phyloP scores from a whole-genome alignment of 305 asterid species.

The Euphrasia arctica region DNA sequence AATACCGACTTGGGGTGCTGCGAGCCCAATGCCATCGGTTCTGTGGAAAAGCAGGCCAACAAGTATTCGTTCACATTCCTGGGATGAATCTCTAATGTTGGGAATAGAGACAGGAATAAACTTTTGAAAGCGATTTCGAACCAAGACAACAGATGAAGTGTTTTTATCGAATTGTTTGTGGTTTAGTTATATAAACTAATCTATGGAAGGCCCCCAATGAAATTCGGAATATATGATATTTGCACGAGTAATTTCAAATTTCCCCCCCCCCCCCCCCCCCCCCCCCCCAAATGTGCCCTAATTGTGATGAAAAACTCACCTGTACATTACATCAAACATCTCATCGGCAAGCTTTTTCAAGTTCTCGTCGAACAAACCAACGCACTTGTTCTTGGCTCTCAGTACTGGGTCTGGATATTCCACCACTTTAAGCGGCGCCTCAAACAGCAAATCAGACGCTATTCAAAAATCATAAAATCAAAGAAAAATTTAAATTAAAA shows the following conservation, averaged over 20 bases:
- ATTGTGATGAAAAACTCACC: constrained; percentile 36
- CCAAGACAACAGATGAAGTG: not conserved
- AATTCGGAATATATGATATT: not conserved
- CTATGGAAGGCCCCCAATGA: too few relatives aligned
- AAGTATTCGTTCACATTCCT: constrained; percentile 40
- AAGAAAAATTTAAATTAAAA: too few relatives aligned
- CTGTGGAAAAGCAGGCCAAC: constrained; percentile 51
- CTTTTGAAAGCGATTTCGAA: too few relatives aligned
- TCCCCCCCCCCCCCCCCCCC: too few relatives aligned
- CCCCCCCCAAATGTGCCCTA: not conserved
- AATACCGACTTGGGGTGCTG: constrained; percentile 95
- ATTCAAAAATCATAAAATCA: constrained; percentile 22
- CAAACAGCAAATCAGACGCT: constrained; percentile 74
- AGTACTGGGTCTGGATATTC: constrained; percentile 77
- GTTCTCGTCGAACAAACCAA: constrained; percentile 57
- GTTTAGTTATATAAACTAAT: too few relatives aligned
- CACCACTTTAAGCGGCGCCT: constrained; percentile 54
- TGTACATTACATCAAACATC: constrained; percentile 96
- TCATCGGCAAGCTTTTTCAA: constrained; percentile 74
- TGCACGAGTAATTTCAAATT: not conserved
- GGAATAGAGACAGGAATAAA: not conserved
- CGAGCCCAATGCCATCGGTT: constrained; percentile 94
- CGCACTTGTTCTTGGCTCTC: constrained; percentile 77
- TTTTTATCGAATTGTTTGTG: not conserved
- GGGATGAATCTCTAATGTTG: constrained; percentile 29